Evolutionary conservation across 352 stramenopile species (phyloP), one percentile per base, ranked within the genome.

Genomic region (Halophytophthora polymorphica): DNA sequence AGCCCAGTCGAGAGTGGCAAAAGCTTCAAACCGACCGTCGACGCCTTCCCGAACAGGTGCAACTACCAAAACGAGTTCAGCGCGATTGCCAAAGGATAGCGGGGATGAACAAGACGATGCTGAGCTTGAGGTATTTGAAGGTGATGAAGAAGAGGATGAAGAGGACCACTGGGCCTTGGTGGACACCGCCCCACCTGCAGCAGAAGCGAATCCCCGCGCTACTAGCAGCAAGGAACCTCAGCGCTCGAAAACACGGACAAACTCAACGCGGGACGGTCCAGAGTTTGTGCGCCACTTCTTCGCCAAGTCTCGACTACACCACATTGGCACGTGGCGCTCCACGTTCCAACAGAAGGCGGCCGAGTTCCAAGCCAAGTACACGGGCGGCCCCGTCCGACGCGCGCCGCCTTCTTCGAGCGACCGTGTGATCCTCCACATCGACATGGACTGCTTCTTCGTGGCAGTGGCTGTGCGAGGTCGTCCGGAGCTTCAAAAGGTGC

Each of bases 361-460:
- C 3, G 74, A 87, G 34, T 90, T 93, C 33, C 65, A 74, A 29
- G 56, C 69, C 6, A 80, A 86, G 14, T 90, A 90, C 53, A 75
- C 68, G 49, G 79, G 83, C 4, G 38, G 46, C 14, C 39, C 41
- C 0, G 65, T 91, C 28, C 47, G 23, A 12, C 70, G 69, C 42
- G 75, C 64, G 11, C 14, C 65, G 0, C 19, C 59, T 7, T 64
- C 52, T 7, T 85, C 73, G 0, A 66, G 25, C 18, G 50, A 88
- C 15, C 82, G 90, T 1, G 92, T 96, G 36, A 92, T 99, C 36
- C 66, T 98, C 44, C 95, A 98, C 47, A 83, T 98, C 0, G 96
- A 99, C 65, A 98, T 99, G 95, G 96, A 99, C 67, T 98, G 89
- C 51, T 99, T 98, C 72, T 99, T 99, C 64, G 95, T 95, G 2